Evolutionary conservation across 2,329 filamentous ascomycete species (phyloP), one percentile per base, ranked within the genome.

Genomic region (Xylariales sp.): DNA sequence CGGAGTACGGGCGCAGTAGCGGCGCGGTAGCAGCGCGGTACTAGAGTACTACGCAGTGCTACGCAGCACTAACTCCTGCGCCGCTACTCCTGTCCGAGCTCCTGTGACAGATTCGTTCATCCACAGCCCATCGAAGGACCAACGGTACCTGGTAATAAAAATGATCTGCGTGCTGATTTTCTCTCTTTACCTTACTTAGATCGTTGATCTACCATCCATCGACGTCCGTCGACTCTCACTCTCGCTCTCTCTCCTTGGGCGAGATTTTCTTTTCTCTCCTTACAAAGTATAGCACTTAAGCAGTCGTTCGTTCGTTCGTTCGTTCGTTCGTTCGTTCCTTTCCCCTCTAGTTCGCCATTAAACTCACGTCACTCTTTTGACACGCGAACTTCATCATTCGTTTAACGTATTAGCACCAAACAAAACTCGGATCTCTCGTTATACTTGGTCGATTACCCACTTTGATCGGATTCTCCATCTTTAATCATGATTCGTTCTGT

Each of bases 401-500:
- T 69, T 66, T 18, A n/a, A 43, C 34, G 43, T 52, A 46, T 34
- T 23, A 8, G 7, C 36, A 50, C 39, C 16, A 57, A 55, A n/a
- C 10, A 18, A 18, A 45, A 1, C n/a, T 50, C 23, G 45, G 12
- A 43, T 53, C 30, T 3, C 36, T 30, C 50, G 41, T 54, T 64
- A 52, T 50, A 55, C 32, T 62, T 18, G 30, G 14, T 28, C 52
- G 48, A 52, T 12, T 39, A 54, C 32, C 28, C 8, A 50, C 45
- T 39, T 45, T 34, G 39, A 54, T 53, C 49, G 9, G 46, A 36
- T 49, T 56, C n/a, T 14, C 10, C 28, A 50, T 28, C 18, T 36
- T 41, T 45, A 57, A 58, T n/a, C 39, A 78, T 78, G 75, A 59
- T 74, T 34, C 73, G 72, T 63, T 43, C 55, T 34, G 18, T 64